Percentiles rank a stretch among this genome's conserved stretches.
Conservation (phyloP, 2,329 filamentous ascomycete species). For the Eurotiales sp. region DNA sequence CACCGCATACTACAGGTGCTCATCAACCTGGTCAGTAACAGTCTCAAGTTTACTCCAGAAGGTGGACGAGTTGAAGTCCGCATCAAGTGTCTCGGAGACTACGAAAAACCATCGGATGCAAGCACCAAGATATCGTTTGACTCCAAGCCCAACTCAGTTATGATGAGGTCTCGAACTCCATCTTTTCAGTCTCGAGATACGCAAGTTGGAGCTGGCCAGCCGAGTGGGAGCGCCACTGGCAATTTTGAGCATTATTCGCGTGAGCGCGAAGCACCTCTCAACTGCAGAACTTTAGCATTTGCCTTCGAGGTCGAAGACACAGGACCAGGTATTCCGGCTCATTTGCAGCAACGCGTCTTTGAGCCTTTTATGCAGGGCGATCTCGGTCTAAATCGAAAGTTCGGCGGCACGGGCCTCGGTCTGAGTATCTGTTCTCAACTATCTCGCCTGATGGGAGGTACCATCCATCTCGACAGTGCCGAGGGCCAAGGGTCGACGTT, state of each 20-base stretch:
- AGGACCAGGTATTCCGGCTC: constrained; percentile 75
- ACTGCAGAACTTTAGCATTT: constrained; percentile 66
- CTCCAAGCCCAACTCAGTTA: constrained; percentile 27
- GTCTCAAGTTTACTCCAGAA: constrained; percentile 80
- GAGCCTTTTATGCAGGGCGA: constrained; percentile 96
- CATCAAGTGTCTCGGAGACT: constrained; percentile 61
- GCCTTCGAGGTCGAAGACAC: constrained; percentile 88
- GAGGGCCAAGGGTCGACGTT: constrained; percentile 75
- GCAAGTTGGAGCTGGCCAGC: constrained; percentile 22
- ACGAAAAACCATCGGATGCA: constrained; percentile 37
- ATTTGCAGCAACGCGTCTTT: constrained; percentile 79
- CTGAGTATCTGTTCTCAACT: constrained; percentile 87
- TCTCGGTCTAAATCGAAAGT: constrained; percentile 81
- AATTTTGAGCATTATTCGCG: constrained; percentile 3
- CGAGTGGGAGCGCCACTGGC: neutral
- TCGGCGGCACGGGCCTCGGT: constrained; percentile 81
- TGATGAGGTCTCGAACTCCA: constrained; percentile 13
- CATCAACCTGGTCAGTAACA: constrained; percentile 76
- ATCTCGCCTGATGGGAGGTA: constrained; percentile 76
- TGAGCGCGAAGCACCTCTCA: constrained; percentile 46
- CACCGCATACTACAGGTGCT: constrained; percentile 89
- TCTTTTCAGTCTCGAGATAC: constrained; percentile 21
- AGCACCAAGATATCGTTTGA: constrained; percentile 39
- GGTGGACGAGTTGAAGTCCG: constrained; percentile 71
- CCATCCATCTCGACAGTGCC: constrained; percentile 67